Percentiles rank a stretch among this genome's conserved stretches.
Evolutionary conservation across 1,284 basidiomycete species (phyloP).

Genomic region (Leucoagaricus sp.): DNA sequence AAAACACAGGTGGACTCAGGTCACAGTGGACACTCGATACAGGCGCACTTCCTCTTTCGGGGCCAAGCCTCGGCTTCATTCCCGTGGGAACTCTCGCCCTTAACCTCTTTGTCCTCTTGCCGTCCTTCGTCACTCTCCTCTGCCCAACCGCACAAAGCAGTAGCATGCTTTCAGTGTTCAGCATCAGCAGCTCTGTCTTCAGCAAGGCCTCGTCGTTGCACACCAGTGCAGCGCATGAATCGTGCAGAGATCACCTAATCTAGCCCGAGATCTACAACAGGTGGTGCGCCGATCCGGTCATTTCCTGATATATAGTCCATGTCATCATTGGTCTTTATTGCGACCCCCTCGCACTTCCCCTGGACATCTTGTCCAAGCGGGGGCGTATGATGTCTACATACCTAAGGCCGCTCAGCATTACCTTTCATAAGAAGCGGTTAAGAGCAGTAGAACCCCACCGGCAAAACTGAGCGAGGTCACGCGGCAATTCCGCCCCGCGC

Average conservation of each 20-base stretch:
- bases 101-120: not conserved
- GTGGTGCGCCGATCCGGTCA: conserved; percentile 21
- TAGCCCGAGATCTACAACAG: conserved; percentile 20
- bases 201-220: not conserved
- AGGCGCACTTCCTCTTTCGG: conserved; percentile 36
- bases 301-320: conserved; percentile 16
- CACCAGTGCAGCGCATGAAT: conserved; percentile 2
- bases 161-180: not conserved
- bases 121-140: not conserved
- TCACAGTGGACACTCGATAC: conserved; percentile 20
- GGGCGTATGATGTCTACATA: not conserved
- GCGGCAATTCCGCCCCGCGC: conserved; percentile 6
- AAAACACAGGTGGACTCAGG: conserved; percentile 31
- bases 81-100: conserved; percentile 25
- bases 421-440: too few species aligned
- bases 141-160: not conserved
- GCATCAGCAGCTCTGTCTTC: not conserved
- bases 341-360: conserved; percentile 8
- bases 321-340: conserved; percentile 7
- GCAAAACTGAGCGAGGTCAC: conserved; percentile 7
- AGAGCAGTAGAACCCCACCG: not conserved
- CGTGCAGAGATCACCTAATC: conserved; percentile 18
- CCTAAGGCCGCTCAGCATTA: too few species aligned
- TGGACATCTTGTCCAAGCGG: not conserved
- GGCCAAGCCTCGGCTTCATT: conserved; percentile 24